These are phyloP conservation scores for Chytriomyces confervae DNA, from an alignment of 192 early-diverging fungal genomes.

Conservation along the genomic window DNA sequence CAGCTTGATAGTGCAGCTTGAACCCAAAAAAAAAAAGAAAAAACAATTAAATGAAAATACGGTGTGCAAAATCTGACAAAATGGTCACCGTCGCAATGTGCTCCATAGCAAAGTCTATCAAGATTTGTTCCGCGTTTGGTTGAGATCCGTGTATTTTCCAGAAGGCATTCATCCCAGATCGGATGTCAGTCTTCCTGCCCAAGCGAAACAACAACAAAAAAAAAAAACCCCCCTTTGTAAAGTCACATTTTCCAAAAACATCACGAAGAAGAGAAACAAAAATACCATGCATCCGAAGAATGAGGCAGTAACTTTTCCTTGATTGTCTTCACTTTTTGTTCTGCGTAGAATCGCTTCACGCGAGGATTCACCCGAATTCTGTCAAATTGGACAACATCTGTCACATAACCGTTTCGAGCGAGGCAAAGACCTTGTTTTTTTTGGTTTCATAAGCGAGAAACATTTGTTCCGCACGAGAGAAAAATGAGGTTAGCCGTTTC, in stretches of 20 bases:
- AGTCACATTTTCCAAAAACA: neutral
- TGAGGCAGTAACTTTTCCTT: neutral
- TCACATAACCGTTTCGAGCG: neutral
- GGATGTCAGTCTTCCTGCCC: neutral
- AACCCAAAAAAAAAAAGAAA: too few relatives aligned
- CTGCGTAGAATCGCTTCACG: neutral
- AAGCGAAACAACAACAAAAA: neutral
- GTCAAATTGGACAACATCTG: neutral
- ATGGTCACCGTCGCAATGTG: too few relatives aligned
- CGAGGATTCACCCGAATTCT: neutral
- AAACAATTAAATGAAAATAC: too few relatives aligned
- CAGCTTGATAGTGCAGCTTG: too few relatives aligned
- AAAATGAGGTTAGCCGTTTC: neutral
- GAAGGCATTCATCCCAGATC: neutral
- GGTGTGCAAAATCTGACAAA: too few relatives aligned
- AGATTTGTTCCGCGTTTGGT: neutral
- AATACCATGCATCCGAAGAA: neutral
- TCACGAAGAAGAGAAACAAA: neutral
- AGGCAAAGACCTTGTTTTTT: neutral
- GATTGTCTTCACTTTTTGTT: neutral
- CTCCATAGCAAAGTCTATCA: neutral
- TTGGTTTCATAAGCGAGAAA: neutral
- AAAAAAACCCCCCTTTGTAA: too few relatives aligned
- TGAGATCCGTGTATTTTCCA: neutral
- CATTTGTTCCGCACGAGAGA: neutral